Conservation (phyloP, 2,329 filamentous ascomycete species). For the Trichophyton rubrum region DNA sequence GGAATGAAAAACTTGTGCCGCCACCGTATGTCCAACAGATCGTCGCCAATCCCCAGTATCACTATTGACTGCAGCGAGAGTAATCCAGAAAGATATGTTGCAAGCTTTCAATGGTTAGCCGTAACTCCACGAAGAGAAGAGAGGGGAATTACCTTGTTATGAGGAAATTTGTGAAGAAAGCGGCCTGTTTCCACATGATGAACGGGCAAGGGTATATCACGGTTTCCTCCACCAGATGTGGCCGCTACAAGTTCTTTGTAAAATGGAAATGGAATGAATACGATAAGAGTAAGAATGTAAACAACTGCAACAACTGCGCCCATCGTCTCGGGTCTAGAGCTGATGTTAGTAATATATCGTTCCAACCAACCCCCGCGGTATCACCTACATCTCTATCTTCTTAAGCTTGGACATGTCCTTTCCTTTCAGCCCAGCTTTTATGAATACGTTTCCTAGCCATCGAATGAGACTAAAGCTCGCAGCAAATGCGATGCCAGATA, state of each 20-base stretch:
- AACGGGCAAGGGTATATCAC: conserved; percentile 66
- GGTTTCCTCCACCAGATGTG: conserved; percentile 84
- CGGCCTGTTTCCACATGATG: conserved; percentile 68
- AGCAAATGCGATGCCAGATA: conserved; percentile 73
- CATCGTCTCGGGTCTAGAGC: conserved; percentile 74
- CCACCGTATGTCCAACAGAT: conserved; percentile 97
- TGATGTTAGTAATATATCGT: conserved; percentile 9
- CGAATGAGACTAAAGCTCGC: conserved; percentile 74
- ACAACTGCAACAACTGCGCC: conserved; percentile 85
- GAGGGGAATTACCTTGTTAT: conserved; percentile 58
- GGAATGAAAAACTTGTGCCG: conserved; percentile 98
- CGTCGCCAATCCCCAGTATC: conserved; percentile 84
- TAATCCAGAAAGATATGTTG: conserved; percentile 87
- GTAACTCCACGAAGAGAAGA: background rate
- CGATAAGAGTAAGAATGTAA: conserved; percentile 75
- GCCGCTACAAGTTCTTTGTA: conserved; percentile 96
- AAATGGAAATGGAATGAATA: conserved; percentile 93
- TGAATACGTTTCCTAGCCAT: conserved; percentile 86
- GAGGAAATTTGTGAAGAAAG: conserved; percentile 81
- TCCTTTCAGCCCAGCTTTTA: conserved; percentile 77
- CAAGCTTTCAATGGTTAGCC: conserved; percentile 48
- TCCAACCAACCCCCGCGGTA: background rate
- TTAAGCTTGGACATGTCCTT: conserved; percentile 72
- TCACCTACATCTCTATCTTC: conserved; percentile 57
- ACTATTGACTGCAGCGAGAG: conserved; percentile 84